Conservation (phyloP, 139 green algal genomes). For the Chlorella sorokiniana region DNA sequence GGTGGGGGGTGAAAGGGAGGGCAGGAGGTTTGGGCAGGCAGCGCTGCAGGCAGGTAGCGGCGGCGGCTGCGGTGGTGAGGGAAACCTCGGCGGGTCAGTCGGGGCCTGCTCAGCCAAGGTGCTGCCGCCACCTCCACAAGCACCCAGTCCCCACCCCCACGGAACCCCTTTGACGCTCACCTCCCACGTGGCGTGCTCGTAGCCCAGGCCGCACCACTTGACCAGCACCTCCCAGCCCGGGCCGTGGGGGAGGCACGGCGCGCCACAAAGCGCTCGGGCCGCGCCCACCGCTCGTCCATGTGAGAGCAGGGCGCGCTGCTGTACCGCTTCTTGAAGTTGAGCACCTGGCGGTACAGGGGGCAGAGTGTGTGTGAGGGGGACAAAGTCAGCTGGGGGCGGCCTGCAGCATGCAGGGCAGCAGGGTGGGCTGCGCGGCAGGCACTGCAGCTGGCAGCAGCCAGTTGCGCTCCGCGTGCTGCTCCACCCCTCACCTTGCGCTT, state of each 20-base stretch:
- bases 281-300: slow-evolving; percentile 57
- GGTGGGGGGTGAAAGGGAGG: neutral
- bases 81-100: too few species aligned
- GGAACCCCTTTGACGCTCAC: neutral
- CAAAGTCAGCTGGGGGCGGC: neutral
- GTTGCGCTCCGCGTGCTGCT: too few species aligned
- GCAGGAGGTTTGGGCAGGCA: neutral
- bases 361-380: neutral
- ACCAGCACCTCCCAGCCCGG: slow-evolving; percentile 92
- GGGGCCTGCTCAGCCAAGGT: neutral
- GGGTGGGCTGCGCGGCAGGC: neutral
- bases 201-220: slow-evolving; percentile 79
- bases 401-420: neutral
- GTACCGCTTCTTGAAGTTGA: slow-evolving; percentile 83
- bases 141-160: too few species aligned
- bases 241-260: slow-evolving; percentile 61
- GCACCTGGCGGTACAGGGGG: slow-evolving; percentile 33
- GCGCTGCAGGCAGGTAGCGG: neutral
- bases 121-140: neutral
- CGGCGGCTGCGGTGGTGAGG: too few species aligned
- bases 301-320: slow-evolving; percentile 48
- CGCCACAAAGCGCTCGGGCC: slow-evolving; percentile 57
- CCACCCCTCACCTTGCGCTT: slow-evolving; percentile 70
- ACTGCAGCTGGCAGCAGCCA: too few species aligned
- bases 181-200: slow-evolving; percentile 90